Conservation (phyloP, 1,284 basidiomycete genomes). For the Schizophyllum commune region DNA sequence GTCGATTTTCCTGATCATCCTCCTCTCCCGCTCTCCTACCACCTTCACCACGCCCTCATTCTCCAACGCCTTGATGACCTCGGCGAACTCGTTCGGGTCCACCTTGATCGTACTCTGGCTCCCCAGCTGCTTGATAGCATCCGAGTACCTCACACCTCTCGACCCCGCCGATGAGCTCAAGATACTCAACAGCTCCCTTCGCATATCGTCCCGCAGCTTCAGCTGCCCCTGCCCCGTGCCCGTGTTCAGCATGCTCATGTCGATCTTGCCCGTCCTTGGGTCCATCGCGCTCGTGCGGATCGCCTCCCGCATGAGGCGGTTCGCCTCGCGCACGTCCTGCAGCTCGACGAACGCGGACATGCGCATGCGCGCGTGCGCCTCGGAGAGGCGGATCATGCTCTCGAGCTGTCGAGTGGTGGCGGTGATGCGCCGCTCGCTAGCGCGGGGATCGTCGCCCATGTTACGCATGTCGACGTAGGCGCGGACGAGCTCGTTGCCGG, state of each 20-base stretch:
- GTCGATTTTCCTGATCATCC: constrained; percentile 64
- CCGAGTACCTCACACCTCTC: constrained; percentile 72
- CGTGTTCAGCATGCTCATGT: constrained; percentile 93
- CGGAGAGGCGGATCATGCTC: constrained; percentile 95
- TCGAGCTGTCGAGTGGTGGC: constrained; percentile 97
- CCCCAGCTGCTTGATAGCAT: constrained; percentile 67
- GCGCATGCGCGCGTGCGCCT: constrained; percentile 95
- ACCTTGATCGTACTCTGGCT: constrained; percentile 77
- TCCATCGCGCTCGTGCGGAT: constrained; percentile 93
- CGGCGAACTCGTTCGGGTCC: constrained; percentile 71
- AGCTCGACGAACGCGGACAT: constrained; percentile 82
- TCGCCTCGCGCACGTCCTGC: constrained; percentile 86
- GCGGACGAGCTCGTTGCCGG: constrained; percentile 76
- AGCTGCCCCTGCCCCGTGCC: constrained; percentile 85
- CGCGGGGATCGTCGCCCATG: constrained; percentile 83
- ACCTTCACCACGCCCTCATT: constrained; percentile 81
- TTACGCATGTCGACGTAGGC: constrained; percentile 94
- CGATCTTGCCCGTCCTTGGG: constrained; percentile 91
- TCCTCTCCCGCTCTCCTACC: constrained; percentile 78
- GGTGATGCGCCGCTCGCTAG: constrained; percentile 89
- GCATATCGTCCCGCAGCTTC: constrained; percentile 78
- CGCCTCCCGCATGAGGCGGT: constrained; percentile 90
- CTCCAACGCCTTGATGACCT: constrained; percentile 73
- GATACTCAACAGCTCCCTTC: constrained; percentile 66
- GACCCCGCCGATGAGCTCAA: constrained; percentile 52